Base-by-base conservation (phyloP, 2,329 filamentous ascomycete species). In the Aspergillus ochraceus region DNA sequence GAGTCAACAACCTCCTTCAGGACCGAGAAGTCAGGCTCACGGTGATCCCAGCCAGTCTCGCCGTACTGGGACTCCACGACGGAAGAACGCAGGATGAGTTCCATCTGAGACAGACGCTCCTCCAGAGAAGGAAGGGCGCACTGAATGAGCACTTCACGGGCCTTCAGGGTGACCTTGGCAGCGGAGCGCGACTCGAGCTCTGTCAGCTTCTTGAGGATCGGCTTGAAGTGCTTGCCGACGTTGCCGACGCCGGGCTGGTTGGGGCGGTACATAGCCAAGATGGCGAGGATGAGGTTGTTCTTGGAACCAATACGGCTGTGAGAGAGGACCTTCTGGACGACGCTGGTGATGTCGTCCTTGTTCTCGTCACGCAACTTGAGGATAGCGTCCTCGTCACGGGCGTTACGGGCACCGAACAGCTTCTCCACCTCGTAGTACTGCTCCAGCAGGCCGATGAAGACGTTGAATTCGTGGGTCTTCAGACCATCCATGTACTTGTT, bases 1-100 rank as follows among this genome's bases (percentile, higher is more conserved):
- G 95, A 98, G 78, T 99, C 95, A 55, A 99, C 92, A 32, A 99
- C 93, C 77, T 99, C 95, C 83, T 97, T 97, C 80, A 99, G 89
- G 65, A 96, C 83, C 22, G 96, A 90, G 56, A 96, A 81, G 78
- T 90, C 91, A 52, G 95, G 95, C 78, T 97, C 91, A 66, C 95
- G 86, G 80, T 99, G 95, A 65, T 97, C 94, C 90, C 91, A 97
- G 54, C 94, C 93, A 61, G 91, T 93, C 84, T 99, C 95, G 60
- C 95, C 95, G 72, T 99, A 99, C 68, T 91, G 89, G n/a, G 93
- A 97, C 77, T 99, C 92, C 8, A 97, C 87, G 22, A 99, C 95
- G 0, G 95, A 94, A 26, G 94, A 97, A 60, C 93, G 91, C 57
- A 99, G 84, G 66, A 99, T 99, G 78, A 98, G 94, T 82, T 98